Evolutionary conservation across 441 rosid genomes (phyloP), one percentile per base, ranked within the genome.

Genomic region (Adansonia gregorii): DNA sequence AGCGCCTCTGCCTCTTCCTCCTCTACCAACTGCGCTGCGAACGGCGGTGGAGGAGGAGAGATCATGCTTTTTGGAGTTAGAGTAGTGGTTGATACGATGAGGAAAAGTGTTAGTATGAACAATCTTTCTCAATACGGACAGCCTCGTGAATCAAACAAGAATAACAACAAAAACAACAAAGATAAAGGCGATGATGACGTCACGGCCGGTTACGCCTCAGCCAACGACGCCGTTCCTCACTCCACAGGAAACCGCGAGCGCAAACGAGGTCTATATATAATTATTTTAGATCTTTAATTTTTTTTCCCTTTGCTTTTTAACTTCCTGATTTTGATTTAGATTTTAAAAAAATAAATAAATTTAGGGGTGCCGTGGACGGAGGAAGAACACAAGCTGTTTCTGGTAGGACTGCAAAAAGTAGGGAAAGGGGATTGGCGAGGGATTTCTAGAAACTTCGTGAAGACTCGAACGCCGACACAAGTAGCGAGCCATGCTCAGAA

Each of bases 401-500:
- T 95, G 74, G 74, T 92, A 24, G 98, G 98, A 60, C 76, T 94
- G 78, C 90, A 92, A 85, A 94, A 85, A 75, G 95, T 89, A 39
- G 98, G 98, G 11, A 94, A 89, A 84, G 97, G 98, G 45, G 98
- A 93, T 61, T 93, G 97, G 98, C 91, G 94, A 81, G 97, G 98
- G 14, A 94, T 94, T 19, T 94, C 98, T 3, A 85, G 90, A 45
- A 92, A 92, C 82, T 95, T 90, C 74, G 98, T 95, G 2, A 93
- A 93, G 85, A 87, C 93, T 46, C 81, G 98, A 74, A 95, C 98
- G 0, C 95, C 98, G 0, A 93, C 99, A 4, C 98, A 95, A 85
- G 98, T 95, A 3, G 98, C 98, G 8, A 95, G 98, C 46, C 98
- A 95, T 31, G 98, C 98, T 82, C 98, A 95, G 88, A 95, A 95